Evolutionary conservation across 352 stramenopile species (phyloP).

Genomic region (Globisporangium canariense): DNA sequence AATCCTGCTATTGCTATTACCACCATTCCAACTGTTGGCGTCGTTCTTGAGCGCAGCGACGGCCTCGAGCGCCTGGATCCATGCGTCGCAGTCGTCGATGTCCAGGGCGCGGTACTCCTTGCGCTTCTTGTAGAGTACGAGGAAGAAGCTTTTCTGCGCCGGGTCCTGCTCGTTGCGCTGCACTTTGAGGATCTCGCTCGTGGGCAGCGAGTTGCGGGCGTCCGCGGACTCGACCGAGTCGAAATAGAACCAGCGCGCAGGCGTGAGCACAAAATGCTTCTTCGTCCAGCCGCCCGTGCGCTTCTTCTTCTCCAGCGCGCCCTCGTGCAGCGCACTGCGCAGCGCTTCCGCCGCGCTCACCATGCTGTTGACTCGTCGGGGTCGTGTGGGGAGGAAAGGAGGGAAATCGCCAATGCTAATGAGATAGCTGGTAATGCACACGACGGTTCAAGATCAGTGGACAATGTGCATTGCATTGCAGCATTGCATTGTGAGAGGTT

Average conservation of each 20-base stretch:
- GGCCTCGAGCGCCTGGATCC: slow-evolving; percentile 57
- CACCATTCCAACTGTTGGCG: neutral
- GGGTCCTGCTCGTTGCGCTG: slow-evolving; percentile 36
- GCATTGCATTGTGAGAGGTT: too few species aligned
- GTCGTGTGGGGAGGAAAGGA: neutral
- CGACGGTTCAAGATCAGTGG: slow-evolving; percentile 1
- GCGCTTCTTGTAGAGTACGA: slow-evolving; percentile 74
- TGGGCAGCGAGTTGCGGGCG: slow-evolving; percentile 41
- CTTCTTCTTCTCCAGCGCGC: slow-evolving; percentile 60
- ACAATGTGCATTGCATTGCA: neutral
- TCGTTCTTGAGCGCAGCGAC: slow-evolving; percentile 51
- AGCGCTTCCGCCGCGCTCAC: slow-evolving; percentile 66
- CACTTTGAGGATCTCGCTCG: slow-evolving; percentile 66
- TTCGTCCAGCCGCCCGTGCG: slow-evolving; percentile 80
- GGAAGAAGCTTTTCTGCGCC: slow-evolving; percentile 41
- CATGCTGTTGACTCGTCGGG: slow-evolving; percentile 23
- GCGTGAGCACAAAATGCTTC: slow-evolving; percentile 72
- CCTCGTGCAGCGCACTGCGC: slow-evolving; percentile 48
- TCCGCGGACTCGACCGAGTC: slow-evolving; percentile 47
- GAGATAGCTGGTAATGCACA: neutral
- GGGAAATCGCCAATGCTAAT: neutral
- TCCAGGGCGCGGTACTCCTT: slow-evolving; percentile 68
- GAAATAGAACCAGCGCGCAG: slow-evolving; percentile 63
- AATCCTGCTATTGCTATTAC: neutral
- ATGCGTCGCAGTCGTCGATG: slow-evolving; percentile 61